Evolutionary conservation across 371 early-diverging fungal genomes (phyloP), one percentile per base, ranked within the genome.

Genomic region (Circinella minor): DNA sequence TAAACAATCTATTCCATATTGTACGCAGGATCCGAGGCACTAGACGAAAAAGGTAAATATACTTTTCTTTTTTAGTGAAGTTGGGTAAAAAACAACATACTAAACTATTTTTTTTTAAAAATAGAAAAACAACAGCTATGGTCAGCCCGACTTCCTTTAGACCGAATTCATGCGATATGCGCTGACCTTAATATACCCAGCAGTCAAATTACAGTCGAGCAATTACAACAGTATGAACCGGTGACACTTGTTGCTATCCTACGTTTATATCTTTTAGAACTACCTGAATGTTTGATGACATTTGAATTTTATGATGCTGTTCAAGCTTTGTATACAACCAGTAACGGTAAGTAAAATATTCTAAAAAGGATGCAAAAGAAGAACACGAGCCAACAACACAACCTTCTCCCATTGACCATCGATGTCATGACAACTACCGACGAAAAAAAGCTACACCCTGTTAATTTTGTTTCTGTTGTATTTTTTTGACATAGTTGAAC

Each of bases 281-380:
- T 93, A 14, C 92, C 92, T 5, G 89, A 88, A 48, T 90, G 89
- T 20, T 65, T 93, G 47, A 73, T 90, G 63, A 91, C 92, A 4
- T 86, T 76, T 72, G 91, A 91, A 63, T 85, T 92, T 51, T 92
- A 93, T 62, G 92, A 90, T n/a, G 85, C 91, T 8, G 84, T 89
- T 36, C 87, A 89, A 61, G 82, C 91, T 14, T 73, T 92, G 36
- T 92, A 92, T 68, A n/a, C 57, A 6, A 34, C 36, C 0, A 78
- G 79, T 39, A 81, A 82, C 20, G 74, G 86, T 80, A 83, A 82
- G 81, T 64, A n/a, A 6, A 36, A 11, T 9, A 47, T 47, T 47
- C 47, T 15, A 47, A 27, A 27, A 27, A 27, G 27, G 27, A 27
- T 27, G 27, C 0, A 27, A 27, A 27, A 27, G 27, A 27, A 27